phyloP scores from a whole-genome alignment of 2,329 filamentous ascomycete species.

The Thielaviopsis musarum region DNA sequence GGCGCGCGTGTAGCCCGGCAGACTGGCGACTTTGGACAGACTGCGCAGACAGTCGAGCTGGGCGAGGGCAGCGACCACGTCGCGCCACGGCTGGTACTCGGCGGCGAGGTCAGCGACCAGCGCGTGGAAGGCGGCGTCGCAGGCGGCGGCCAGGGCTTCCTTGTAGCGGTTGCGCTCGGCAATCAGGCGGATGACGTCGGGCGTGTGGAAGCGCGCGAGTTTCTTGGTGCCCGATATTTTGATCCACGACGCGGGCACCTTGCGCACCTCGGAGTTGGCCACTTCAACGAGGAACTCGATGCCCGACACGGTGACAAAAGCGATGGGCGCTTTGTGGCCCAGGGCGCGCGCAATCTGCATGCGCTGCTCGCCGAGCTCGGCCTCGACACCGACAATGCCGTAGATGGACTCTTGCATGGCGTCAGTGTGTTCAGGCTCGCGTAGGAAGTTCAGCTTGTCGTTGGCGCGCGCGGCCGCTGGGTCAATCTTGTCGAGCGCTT shows the following conservation, averaged over 20 bases:
- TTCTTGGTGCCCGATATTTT: constrained; percentile 94
- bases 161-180: constrained; percentile 87
- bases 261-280: constrained; percentile 62
- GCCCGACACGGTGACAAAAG: constrained; percentile 70
- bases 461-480: constrained; percentile 64
- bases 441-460: constrained; percentile 91
- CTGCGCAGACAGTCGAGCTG: constrained; percentile 82
- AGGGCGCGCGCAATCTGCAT: constrained; percentile 54
- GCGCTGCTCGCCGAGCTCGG: constrained; percentile 68
- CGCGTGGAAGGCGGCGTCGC: constrained; percentile 61
- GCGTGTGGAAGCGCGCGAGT: constrained; percentile 82
- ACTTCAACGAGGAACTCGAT: constrained; percentile 95
- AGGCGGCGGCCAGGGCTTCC: constrained; percentile 80
- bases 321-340: constrained; percentile 49
- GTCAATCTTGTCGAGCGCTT: constrained; percentile 73
- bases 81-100: constrained; percentile 80
- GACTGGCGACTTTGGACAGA: constrained; percentile 64
- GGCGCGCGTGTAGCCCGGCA: constrained; percentile 79
- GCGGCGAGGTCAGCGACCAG: constrained; percentile 58
- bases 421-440: constrained; percentile 73
- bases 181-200: constrained; percentile 68
- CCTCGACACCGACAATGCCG: constrained; percentile 80
- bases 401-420: constrained; percentile 78
- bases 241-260: constrained; percentile 82
- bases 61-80: constrained; percentile 72